Evolutionary conservation across 1,139 yeast genomes (phyloP), one percentile per base, ranked within the genome.

Genomic region (Suhomyces taliae): DNA sequence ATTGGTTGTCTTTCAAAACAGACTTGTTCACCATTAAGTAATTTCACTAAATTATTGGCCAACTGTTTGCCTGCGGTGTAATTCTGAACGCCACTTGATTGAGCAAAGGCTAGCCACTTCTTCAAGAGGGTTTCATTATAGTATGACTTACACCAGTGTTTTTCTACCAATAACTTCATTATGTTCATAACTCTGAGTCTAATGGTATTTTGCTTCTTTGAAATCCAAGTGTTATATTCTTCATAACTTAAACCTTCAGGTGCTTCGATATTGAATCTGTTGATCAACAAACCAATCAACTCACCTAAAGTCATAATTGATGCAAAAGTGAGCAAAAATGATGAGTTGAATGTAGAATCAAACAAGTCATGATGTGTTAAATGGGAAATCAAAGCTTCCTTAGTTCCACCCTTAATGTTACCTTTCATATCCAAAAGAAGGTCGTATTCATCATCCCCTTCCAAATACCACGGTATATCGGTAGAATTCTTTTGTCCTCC

Each of bases 161-260:
- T 81, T 47, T 85, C 89, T 35, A 90, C 73, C 63, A 95, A 76
- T 19, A 81, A 69, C 57, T 83, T 84, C 81, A 90, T 80, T 34
- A 87, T 76, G 53, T 85, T 83, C 52, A 87, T 76, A 4, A 89
- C 90, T 47, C 90, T 74, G 29, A 80, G 61, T 47, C 93, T 79
- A 34, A 88, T 84, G 0, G 91, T 87, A 62, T 57, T 69, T 65
- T 69, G 85, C 59, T 89, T 90, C 59, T 81, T 81, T 37, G 83
- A 82, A 8, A 85, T 78, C 98, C 99, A 93, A 6, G 76, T 67
- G 39, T 83, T 81, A 61, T 88, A 89, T 60, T 90, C 97, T 51
- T 87, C 96, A 55, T 82, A 86, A 46, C 88, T 82, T 51, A 93
- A 70, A 0, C 96, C 97, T 57, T 87, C 96, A 0, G 97, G 97